Evolutionary conservation across 1,284 basidiomycete species (phyloP), one percentile per base, ranked within the genome.

Genomic region (Trametes polyzona): DNA sequence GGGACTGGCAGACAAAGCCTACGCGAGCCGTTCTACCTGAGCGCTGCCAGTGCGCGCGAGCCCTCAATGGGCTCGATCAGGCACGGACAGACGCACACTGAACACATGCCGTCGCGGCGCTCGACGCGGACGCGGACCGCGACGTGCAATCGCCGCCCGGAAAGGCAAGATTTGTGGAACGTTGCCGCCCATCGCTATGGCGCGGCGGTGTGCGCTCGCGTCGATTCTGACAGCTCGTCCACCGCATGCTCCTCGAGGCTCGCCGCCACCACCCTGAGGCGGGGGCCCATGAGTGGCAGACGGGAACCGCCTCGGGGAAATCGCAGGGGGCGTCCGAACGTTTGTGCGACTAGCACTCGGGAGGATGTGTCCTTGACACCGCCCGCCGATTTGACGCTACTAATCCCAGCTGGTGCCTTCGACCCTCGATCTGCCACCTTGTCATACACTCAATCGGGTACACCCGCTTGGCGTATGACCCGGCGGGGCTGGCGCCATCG

Each of bases 81-180:
- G 53, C 41, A 42, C 41, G 40, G n/a, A n/a, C n/a, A 26, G 14
- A 37, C 42, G 19, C n/a, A 23, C 52, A 29, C 51, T n/a, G n/a
- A n/a, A 40, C 52, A 23, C 36, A 8, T 39, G 36, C 23, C 39
- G n/a, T 27, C 32, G 47, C 21, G n/a, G 27, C 17, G 19, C 41
- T 23, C 35, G 43, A 39, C 37, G 32, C n/a, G 40, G 7, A 27
- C 8, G 14, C 19, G 35, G 16, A 12, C n/a, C 53, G 53, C 27
- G 32, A 30, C 32, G 47, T 33, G 36, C 35, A 30, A 32, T 39
- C 36, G 6, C 19, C 51, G 37, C 52, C 32, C 46, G 19, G 43
- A 48, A 48, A 42, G 53, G 40, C 23, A 48, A 43, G n/a, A 55
- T 55, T 48, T 48, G 53, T 48, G 11, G 53, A 48, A 29, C 39